phyloP scores from a whole-genome alignment of 179 eudicot species.

The Heliamphora pulchella region DNA sequence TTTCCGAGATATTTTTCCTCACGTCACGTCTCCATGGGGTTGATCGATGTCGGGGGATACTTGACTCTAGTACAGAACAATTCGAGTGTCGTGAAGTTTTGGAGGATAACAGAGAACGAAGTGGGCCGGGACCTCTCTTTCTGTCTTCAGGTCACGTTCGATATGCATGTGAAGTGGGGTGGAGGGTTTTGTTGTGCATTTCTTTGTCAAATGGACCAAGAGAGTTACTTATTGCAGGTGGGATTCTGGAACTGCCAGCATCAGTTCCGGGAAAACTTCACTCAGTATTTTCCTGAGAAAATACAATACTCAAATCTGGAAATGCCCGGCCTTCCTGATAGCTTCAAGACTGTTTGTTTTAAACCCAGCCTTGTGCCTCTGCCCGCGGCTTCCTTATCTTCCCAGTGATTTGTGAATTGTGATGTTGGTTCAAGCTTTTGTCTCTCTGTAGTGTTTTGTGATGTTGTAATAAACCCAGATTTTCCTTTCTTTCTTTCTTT shows the following conservation, averaged over 20 bases:
- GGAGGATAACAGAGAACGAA: not conserved
- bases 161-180: not conserved
- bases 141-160: not conserved
- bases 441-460: not conserved
- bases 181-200: not conserved
- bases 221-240: conserved; percentile 4
- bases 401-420: not conserved
- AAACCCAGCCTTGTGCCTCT: conserved; percentile 9
- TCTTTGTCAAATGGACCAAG: not conserved
- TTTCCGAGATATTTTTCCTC: not conserved
- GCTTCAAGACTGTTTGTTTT: conserved; percentile 3
- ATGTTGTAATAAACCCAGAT: not conserved
- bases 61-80: not conserved
- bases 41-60: not conserved
- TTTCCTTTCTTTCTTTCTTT: not conserved
- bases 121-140: not conserved
- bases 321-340: not conserved
- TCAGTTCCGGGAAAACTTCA: not conserved
- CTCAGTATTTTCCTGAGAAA: not conserved
- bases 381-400: not conserved
- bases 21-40: not conserved
- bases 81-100: not conserved
- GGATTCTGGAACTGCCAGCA: not conserved
- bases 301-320: not conserved
- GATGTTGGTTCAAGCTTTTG: not conserved